A percentile compares a stretch with the other conserved stretches of the same genome.
Evolutionary conservation across 1,139 yeast genomes (phyloP).

Genomic region (Candida sp.): DNA sequence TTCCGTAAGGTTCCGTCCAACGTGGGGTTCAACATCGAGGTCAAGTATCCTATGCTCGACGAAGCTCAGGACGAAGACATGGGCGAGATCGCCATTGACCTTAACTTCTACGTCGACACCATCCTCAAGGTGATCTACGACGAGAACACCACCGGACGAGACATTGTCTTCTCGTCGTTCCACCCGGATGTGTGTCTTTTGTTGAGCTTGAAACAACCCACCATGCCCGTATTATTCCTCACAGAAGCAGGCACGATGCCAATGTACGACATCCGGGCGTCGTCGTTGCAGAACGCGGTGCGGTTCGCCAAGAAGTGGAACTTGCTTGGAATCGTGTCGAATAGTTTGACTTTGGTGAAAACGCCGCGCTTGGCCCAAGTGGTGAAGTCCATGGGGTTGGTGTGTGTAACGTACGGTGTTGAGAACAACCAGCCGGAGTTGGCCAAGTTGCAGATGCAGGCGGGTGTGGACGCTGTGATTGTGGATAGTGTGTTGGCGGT

Average conservation of each 20-base stretch:
- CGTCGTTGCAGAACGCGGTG: slow-evolving; percentile 89
- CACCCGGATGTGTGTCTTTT: slow-evolving; percentile 93
- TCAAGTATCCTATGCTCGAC: slow-evolving; percentile 95
- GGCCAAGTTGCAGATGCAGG: slow-evolving; percentile 85
- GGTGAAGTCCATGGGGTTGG: slow-evolving; percentile 88
- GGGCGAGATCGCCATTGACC: slow-evolving; percentile 84
- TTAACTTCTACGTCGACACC: slow-evolving; percentile 88
- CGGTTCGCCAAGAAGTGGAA: slow-evolving; percentile 94
- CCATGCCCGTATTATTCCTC: slow-evolving; percentile 85
- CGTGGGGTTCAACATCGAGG: slow-evolving; percentile 94
- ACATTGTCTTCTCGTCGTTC: slow-evolving; percentile 89
- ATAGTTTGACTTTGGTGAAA: slow-evolving; percentile 80
- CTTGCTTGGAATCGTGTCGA: slow-evolving; percentile 89
- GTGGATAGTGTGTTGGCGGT: slow-evolving; percentile 96
- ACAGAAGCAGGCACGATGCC: slow-evolving; percentile 85
- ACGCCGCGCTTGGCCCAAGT: slow-evolving; percentile 92
- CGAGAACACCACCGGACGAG: slow-evolving; percentile 73
- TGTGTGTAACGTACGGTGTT: slow-evolving; percentile 92
- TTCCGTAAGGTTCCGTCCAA: slow-evolving; percentile 79
- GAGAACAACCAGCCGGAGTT: slow-evolving; percentile 86
- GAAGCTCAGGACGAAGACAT: slow-evolving; percentile 90
- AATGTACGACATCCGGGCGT: slow-evolving; percentile 91
- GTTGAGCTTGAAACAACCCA: slow-evolving; percentile 90
- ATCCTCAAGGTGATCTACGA: slow-evolving; percentile 84
- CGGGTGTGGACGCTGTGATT: slow-evolving; percentile 98